Percentiles rank a stretch among this genome's conserved stretches.
Evolutionary conservation across 1,139 yeast genomes (phyloP).

Genomic region (Zygoascus sp.): DNA sequence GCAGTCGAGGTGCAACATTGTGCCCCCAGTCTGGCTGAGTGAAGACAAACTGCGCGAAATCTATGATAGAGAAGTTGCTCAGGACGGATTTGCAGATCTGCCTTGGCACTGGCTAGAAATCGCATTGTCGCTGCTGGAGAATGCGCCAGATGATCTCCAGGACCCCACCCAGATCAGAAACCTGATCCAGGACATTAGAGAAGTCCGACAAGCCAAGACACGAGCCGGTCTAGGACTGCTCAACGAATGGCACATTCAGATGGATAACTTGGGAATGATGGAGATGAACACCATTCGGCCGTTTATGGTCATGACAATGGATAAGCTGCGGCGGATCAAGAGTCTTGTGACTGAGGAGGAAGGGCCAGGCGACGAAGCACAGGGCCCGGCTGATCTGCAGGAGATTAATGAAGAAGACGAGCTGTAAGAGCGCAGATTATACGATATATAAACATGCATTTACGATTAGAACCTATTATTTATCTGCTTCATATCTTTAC

Average conservation of each 20-base stretch:
- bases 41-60: constrained; percentile 50
- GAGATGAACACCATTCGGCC: constrained; percentile 90
- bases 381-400: not conserved
- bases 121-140: constrained; percentile 59
- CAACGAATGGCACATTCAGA: constrained; percentile 77
- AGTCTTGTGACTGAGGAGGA: constrained; percentile 37
- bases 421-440: not conserved
- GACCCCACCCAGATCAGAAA: constrained; percentile 67
- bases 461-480: not conserved
- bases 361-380: constrained; percentile 15
- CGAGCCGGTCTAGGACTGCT: constrained; percentile 71
- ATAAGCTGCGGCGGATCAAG: constrained; percentile 56
- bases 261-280: constrained; percentile 75
- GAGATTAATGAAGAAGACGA: constrained; percentile 15
- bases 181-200: constrained; percentile 75
- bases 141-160: constrained; percentile 69
- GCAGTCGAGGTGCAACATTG: constrained; percentile 80
- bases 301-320: constrained; percentile 74
- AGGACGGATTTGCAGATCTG: constrained; percentile 52
- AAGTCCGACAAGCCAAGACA: constrained; percentile 74
- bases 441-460: no score
- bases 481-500: not conserved
- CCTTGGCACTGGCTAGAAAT: constrained; percentile 90
- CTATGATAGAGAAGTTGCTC: constrained; percentile 64
- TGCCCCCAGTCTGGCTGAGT: constrained; percentile 85